Evolutionary conservation across 2,329 filamentous ascomycete species (phyloP).

Genomic region (Colletotrichum scovillei): DNA sequence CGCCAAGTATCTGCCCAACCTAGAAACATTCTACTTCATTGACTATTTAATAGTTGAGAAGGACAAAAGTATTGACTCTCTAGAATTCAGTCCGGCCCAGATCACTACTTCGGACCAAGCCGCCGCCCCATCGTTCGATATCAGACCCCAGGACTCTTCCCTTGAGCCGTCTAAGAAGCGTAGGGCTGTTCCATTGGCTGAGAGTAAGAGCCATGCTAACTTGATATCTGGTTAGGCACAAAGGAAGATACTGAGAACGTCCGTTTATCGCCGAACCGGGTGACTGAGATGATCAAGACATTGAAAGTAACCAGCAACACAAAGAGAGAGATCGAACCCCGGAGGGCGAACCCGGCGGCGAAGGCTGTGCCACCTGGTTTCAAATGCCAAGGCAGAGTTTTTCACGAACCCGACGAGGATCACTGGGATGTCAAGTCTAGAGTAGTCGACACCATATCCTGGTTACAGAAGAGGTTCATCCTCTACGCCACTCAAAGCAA

Average conservation of each 20-base stretch:
- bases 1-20: conserved; percentile 52
- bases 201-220: neutral
- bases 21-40: conserved; percentile 57
- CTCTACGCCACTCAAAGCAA: conserved; percentile 49
- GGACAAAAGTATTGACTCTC: neutral
- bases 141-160: neutral
- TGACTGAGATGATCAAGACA: neutral
- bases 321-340: neutral
- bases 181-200: neutral
- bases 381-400: conserved; percentile 42
- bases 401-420: conserved; percentile 47
- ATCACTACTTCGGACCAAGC: neutral
- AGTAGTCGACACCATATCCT: conserved; percentile 49
- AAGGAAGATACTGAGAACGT: neutral
- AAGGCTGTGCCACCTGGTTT: conserved; percentile 33
- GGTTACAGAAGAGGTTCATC: conserved; percentile 52
- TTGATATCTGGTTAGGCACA: neutral
- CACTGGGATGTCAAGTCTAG: conserved; percentile 50
- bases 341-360: neutral
- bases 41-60: conserved; percentile 55
- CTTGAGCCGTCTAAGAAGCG: neutral
- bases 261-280: neutral
- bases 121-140: conserved; percentile 10
- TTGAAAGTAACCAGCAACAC: neutral
- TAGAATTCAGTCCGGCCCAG: neutral